phyloP scores from a whole-genome alignment of 106 monocot genomes.

The Dioscorea dumetorum region DNA sequence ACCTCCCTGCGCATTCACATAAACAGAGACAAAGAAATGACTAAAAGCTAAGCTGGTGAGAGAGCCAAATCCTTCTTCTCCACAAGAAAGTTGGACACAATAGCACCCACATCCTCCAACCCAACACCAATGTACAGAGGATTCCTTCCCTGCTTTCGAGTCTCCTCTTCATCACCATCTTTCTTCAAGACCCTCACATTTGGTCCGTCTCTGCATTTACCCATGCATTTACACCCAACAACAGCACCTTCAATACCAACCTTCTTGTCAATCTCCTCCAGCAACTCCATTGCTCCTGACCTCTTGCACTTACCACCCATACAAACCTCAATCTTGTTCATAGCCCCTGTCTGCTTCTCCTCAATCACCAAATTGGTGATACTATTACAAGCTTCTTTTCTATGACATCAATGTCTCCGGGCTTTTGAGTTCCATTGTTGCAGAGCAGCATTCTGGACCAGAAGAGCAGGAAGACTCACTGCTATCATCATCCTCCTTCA shows the following conservation, averaged over 20 bases:
- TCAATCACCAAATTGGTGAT: neutral
- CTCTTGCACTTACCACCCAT: slow-evolving; percentile 96
- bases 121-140: slow-evolving; percentile 81
- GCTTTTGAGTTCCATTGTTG: slow-evolving; percentile 3
- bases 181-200: slow-evolving; percentile 49
- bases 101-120: slow-evolving; percentile 60
- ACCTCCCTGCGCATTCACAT: too few relatives aligned
- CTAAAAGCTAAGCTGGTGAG: neutral
- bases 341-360: neutral
- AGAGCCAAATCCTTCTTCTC: slow-evolving; percentile 12
- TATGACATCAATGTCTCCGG: neutral
- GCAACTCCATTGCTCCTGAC: slow-evolving; percentile 46
- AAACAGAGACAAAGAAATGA: too few relatives aligned
- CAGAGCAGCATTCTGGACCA: neutral
- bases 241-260: slow-evolving; percentile 60
- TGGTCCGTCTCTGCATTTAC: slow-evolving; percentile 85
- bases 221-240: slow-evolving; percentile 96
- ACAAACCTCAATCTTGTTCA: slow-evolving; percentile 74
- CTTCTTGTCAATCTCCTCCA: slow-evolving; percentile 56
- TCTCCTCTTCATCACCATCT: neutral
- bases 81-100: slow-evolving; percentile 45
- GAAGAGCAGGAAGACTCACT: neutral
- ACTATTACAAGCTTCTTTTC: neutral
- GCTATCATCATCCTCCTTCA: neutral
- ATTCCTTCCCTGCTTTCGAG: slow-evolving; percentile 5